Evolutionary conservation across 2,329 filamentous ascomycete genomes (phyloP), one percentile per base, ranked within the genome.

Genomic region (Fusarium sp.): DNA sequence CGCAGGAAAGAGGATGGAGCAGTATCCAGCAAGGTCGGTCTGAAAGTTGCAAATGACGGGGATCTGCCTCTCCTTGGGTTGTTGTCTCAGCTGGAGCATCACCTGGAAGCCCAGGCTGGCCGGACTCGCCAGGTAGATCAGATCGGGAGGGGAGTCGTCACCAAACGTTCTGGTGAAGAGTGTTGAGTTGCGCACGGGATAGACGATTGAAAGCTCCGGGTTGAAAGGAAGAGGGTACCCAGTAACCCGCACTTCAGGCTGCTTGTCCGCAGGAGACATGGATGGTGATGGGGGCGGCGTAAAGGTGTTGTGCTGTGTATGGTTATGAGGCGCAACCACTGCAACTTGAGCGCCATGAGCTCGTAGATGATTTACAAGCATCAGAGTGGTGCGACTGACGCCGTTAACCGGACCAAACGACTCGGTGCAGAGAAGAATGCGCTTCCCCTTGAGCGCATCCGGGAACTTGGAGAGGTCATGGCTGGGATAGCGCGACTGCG

Each of bases 351-450:
- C 91, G 22, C 90, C 91, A 74, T 93, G 84, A n/a, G 84, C 84
- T 65, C 90, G 88, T 22, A 94, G 84, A 73, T 93, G 92, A 79
- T 90, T 89, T 63, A 94, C 90, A 61, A 94, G 86, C 85, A 91
- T 93, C 75, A 91, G 84, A 0, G 92, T 94, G 6, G 92, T 94
- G 70, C 91, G 87, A 76, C 90, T 92, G 54, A 94, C 92, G n/a
- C 92, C 92, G 78, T 94, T 94, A 79, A 94, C 90, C 0, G 92
- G 92, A 4, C 91, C 92, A 67, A 93, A 91, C 1, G 91, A 93
- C 79, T 94, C 92, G 15, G 91, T 93, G 70, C 91, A 92, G 9
- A 94, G 86, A 9, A 94, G 82, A 70, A 94, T 86, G 71, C 88
- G 88, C 80, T 90, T 91, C 11, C 89, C 90, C 40, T 85, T 82